Evolutionary conservation across 371 early-diverging fungal genomes (phyloP).

Genomic region (Thermomucor indicae-seudaticae): DNA sequence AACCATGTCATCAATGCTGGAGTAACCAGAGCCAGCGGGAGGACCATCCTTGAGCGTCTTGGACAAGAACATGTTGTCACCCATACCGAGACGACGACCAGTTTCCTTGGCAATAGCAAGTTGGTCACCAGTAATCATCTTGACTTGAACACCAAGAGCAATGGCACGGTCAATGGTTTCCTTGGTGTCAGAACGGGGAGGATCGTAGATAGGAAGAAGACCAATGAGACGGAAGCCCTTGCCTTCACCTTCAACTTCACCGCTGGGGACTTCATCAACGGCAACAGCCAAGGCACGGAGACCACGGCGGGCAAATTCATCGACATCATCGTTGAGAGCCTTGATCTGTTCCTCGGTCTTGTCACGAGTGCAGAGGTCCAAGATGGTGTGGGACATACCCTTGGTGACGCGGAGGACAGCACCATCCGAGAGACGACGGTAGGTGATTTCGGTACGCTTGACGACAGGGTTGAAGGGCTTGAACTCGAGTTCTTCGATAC

Average conservation of each 20-base stretch:
- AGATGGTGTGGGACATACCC: slow-evolving; percentile 71
- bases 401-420: slow-evolving; percentile 61
- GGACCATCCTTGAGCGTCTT: slow-evolving; percentile 70
- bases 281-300: slow-evolving; percentile 80
- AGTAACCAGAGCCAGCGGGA: slow-evolving; percentile 65
- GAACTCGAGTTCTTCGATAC: slow-evolving; percentile 66
- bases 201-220: slow-evolving; percentile 81
- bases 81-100: slow-evolving; percentile 70
- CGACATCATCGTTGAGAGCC: slow-evolving; percentile 58
- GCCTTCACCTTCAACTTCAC: slow-evolving; percentile 35
- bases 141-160: slow-evolving; percentile 82
- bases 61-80: slow-evolving; percentile 67
- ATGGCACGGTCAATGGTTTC: slow-evolving; percentile 80
- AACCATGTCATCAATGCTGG: slow-evolving; percentile 74
- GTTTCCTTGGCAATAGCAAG: slow-evolving; percentile 87
- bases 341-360: slow-evolving; percentile 53
- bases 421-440: slow-evolving; percentile 54
- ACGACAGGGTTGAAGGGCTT: slow-evolving; percentile 84
- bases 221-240: slow-evolving; percentile 54
- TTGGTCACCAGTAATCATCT: slow-evolving; percentile 96
- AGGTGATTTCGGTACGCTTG: slow-evolving; percentile 82
- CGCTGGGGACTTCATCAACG: slow-evolving; percentile 54
- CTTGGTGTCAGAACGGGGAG: slow-evolving; percentile 78
- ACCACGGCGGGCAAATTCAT: slow-evolving; percentile 74
- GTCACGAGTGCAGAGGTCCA: slow-evolving; percentile 64